phyloP scores from a whole-genome alignment of 116 monocot genomes.

The Trichopus zeylanicus region DNA sequence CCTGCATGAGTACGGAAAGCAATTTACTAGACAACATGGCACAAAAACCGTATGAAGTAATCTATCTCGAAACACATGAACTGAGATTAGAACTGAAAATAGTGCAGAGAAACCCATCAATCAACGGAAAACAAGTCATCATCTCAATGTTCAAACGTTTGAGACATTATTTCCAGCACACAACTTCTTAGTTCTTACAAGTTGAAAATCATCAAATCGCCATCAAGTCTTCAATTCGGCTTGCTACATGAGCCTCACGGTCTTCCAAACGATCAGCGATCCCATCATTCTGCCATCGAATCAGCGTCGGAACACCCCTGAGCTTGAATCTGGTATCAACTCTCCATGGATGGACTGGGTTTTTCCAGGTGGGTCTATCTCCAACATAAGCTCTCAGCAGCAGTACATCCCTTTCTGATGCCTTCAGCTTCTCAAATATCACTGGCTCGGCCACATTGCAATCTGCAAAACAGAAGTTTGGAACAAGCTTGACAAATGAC shows the following conservation, averaged over 20 bases:
- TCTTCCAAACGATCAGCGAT: slow-evolving; percentile 58
- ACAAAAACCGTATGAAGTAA: too few relatives aligned
- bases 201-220: neutral
- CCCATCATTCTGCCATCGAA: slow-evolving; percentile 51
- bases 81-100: too few relatives aligned
- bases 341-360: slow-evolving; percentile 54
- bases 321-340: slow-evolving; percentile 52
- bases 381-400: slow-evolving; percentile 63
- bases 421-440: slow-evolving; percentile 45
- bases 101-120: neutral
- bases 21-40: too few relatives aligned
- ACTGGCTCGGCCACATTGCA: slow-evolving; percentile 74
- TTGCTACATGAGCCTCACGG: slow-evolving; percentile 44
- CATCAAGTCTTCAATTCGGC: slow-evolving; percentile 43
- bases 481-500: slow-evolving; percentile 2
- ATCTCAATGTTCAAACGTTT: neutral
- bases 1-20: too few relatives aligned
- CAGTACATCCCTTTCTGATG: slow-evolving; percentile 31
- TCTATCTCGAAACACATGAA: too few relatives aligned
- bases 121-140: neutral
- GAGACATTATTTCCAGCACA: too few relatives aligned
- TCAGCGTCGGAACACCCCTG: slow-evolving; percentile 67
- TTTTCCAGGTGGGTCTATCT: slow-evolving; percentile 69
- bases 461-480: slow-evolving; percentile 31
- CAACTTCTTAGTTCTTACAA: neutral